Percentiles rank a stretch among this genome's conserved stretches.
Evolutionary conservation across 108 stramenopile genomes (phyloP).

Genomic region (Craspedostauros australis): DNA sequence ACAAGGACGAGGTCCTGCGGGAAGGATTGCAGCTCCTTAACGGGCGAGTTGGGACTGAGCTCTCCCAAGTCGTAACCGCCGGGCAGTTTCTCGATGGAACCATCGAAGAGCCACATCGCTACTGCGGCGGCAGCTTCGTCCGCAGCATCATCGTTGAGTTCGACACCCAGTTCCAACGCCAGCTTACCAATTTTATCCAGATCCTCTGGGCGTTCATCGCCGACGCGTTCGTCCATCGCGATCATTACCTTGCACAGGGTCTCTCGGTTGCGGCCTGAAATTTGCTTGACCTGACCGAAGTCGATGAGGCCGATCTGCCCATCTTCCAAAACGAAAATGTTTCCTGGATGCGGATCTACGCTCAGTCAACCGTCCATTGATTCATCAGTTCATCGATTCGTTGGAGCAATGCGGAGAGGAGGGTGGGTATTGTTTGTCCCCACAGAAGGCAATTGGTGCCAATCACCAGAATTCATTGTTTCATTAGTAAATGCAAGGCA

Average conservation of each 20-base stretch:
- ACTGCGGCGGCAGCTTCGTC: constrained; percentile 81
- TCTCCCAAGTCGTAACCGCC: constrained; percentile 83
- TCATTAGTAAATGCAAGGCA: no score
- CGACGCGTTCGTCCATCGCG: constrained; percentile 67
- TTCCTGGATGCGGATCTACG: constrained; percentile 55
- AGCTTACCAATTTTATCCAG: constrained; percentile 65
- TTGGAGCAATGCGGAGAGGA: no score
- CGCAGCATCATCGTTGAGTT: constrained; percentile 62
- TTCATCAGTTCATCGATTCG: no score
- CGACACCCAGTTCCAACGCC: constrained; percentile 82
- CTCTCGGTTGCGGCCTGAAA: constrained; percentile 65
- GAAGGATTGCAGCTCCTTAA: constrained; percentile 85
- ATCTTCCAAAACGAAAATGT: constrained; percentile 90
- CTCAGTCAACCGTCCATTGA: no score
- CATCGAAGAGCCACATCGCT: constrained; percentile 90
- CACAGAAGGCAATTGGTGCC: no score
- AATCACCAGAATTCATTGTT: no score
- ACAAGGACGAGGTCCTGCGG: constrained; percentile 93
- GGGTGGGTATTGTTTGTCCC: no score
- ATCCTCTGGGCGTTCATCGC: constrained; percentile 65
- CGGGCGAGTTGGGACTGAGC: constrained; percentile 81
- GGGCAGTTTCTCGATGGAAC: constrained; percentile 67
- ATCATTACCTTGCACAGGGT: constrained; percentile 89
- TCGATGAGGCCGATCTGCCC: constrained; percentile 91
- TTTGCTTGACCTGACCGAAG: constrained; percentile 92